Conservation (phyloP, 352 stramenopile genomes). For the Phytophthora pisi region DNA sequence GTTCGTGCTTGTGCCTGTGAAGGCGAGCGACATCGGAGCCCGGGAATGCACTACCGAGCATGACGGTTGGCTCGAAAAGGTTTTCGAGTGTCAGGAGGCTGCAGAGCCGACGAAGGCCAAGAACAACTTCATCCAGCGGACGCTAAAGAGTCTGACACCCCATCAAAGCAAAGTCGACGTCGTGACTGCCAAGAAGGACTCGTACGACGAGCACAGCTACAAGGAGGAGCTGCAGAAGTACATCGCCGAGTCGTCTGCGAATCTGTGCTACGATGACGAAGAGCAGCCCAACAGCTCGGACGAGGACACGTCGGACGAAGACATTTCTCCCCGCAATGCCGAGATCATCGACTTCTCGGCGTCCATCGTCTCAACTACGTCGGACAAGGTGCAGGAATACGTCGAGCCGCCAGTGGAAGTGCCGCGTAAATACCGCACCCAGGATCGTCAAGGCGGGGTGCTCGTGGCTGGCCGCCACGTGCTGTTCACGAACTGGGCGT, state of each 20-base stretch:
- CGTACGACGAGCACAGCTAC: conserved; percentile 31
- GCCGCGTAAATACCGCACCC: conserved; percentile 31
- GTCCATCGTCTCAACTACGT: conserved; percentile 26
- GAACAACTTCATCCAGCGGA: conserved; percentile 28
- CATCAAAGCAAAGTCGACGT: conserved; percentile 14
- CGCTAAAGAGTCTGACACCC: conserved; percentile 21
- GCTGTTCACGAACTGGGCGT: conserved; percentile 41
- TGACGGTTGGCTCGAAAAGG: conserved; percentile 28
- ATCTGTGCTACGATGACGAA: conserved; percentile 13
- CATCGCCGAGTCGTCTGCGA: conserved; percentile 27
- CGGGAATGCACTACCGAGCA: conserved; percentile 2
- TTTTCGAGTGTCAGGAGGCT: conserved; percentile 15
- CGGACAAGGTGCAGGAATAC: conserved; percentile 10
- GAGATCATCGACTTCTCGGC: conserved; percentile 27
- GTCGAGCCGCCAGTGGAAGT: conserved; percentile 42
- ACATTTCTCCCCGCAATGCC: conserved; percentile 19
- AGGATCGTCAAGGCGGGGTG: conserved; percentile 37
- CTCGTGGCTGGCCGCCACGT: conserved; percentile 39
- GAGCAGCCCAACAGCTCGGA: conserved; percentile 17
- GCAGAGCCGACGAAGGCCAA: conserved; percentile 15
- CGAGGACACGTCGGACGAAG: conserved; percentile 21
- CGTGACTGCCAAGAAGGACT: neutral
- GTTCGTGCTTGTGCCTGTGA: conserved; percentile 13
- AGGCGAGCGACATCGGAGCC: conserved; percentile 1
- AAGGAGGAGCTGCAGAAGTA: conserved; percentile 30